phyloP scores from a whole-genome alignment of 2,329 filamentous ascomycete genomes.

The Colletotrichum noveboracense region DNA sequence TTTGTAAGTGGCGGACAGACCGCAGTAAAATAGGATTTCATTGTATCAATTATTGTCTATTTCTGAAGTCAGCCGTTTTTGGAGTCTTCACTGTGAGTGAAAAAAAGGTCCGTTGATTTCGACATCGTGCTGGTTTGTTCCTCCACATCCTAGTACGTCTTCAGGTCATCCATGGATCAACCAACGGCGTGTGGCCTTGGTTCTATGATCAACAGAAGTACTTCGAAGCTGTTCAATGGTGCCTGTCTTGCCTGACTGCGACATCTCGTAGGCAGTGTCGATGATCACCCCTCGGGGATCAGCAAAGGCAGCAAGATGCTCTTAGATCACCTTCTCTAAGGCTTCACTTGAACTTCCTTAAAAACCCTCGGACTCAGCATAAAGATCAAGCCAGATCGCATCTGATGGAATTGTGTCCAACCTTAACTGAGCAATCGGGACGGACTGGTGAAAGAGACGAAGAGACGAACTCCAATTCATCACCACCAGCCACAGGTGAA shows the following conservation, averaged over 20 bases:
- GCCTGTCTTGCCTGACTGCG: not conserved
- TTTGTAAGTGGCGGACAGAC: not conserved
- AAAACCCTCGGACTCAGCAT: fast-evolving
- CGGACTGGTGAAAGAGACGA: not conserved
- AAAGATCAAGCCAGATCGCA: not conserved
- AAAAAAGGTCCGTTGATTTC: not conserved
- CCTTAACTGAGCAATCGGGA: not conserved
- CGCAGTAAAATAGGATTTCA: not conserved
- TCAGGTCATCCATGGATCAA: not conserved
- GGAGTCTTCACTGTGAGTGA: not conserved
- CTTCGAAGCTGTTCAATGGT: not conserved
- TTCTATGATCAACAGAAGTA: not conserved
- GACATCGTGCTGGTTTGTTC: fast-evolving
- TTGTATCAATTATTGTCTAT: not conserved
- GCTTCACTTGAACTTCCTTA: not conserved
- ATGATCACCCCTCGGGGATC: not conserved
- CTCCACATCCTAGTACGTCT: not conserved
- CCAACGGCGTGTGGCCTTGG: not conserved
- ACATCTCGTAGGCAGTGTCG: not conserved
- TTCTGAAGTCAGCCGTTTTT: not conserved
- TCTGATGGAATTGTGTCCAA: not conserved
- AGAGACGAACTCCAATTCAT: not conserved
- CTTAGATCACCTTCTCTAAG: not conserved
- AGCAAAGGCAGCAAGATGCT: not conserved
- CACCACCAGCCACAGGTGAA: not conserved